Conservation (phyloP, 176 grass and related monocot species). For the Tillandsia leiboldiana region DNA sequence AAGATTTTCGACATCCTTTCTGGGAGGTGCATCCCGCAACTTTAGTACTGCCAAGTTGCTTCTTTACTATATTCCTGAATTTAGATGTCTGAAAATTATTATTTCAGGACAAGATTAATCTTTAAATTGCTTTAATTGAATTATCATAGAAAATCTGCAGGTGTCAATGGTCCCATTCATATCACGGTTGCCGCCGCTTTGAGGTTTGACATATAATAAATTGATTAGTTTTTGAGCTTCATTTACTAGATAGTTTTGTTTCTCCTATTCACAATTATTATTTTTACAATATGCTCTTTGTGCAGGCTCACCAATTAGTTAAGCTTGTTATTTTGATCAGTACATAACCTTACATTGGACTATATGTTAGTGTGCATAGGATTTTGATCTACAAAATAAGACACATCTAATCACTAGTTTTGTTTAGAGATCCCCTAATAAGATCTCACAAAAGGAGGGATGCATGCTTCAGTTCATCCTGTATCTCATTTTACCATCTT, state of each 20-base stretch:
- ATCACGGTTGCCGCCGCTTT: constrained; percentile 1
- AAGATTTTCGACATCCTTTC: constrained; percentile 8
- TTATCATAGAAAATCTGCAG: not conserved
- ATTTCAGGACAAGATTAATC: not conserved
- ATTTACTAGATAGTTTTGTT: not conserved
- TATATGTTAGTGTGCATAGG: no score
- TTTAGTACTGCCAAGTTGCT: not conserved
- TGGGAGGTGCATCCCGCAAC: constrained; percentile 5
- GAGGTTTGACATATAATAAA: not conserved
- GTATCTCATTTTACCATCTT: not conserved
- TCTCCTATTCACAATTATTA: not conserved
- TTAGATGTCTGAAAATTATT: not conserved
- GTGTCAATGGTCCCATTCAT: constrained; percentile 13
- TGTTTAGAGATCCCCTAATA: no score
- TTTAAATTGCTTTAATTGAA: not conserved
- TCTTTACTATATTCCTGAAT: not conserved
- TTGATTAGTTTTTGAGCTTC: not conserved
- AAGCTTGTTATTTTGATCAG: no score
- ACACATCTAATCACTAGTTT: no score
- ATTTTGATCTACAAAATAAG: no score
- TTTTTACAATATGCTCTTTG: no score
- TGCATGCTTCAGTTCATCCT: no score
- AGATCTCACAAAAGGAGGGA: no score
- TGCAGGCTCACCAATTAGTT: no score
- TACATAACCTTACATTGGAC: no score